These are phyloP conservation scores for Aureobasidium sp. DNA, from an alignment of 2,329 filamentous ascomycete species.

Conservation along the genomic window DNA sequence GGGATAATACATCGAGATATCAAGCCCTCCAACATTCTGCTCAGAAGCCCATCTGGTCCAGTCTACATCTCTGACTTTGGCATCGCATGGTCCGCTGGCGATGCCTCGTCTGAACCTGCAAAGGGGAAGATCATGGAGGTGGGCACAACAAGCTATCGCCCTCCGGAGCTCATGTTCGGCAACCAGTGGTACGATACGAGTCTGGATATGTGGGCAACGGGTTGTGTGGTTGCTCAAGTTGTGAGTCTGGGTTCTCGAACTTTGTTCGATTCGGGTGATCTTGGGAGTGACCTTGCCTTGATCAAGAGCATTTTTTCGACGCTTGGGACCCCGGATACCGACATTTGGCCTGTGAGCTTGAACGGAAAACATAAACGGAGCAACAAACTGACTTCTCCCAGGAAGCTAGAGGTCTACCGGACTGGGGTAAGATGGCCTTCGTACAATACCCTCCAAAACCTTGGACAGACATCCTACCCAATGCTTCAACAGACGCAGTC, in stretches of 20 bases:
- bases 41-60: constrained; percentile 46
- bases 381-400: constrained; percentile 18
- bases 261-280: constrained; percentile 78
- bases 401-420: constrained; percentile 61
- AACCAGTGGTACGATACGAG: constrained; percentile 59
- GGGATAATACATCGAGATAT: constrained; percentile 88
- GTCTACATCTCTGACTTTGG: constrained; percentile 86
- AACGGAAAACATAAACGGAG: neutral
- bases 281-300: constrained; percentile 84
- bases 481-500: constrained; percentile 48
- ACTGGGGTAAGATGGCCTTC: constrained; percentile 83
- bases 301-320: constrained; percentile 90
- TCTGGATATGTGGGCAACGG: constrained; percentile 84
- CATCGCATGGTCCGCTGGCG: constrained; percentile 45
- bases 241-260: constrained; percentile 46
- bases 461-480: constrained; percentile 64
- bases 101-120: constrained; percentile 49
- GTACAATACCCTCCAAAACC: constrained; percentile 56
- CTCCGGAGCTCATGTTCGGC: constrained; percentile 86
- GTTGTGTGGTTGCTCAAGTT: constrained; percentile 74
- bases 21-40: constrained; percentile 74
- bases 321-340: constrained; percentile 72
- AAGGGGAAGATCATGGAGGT: constrained; percentile 79
- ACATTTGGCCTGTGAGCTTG: constrained; percentile 65
- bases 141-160: constrained; percentile 82